Evolutionary conservation across 805 yeast genomes (phyloP), one percentile per base, ranked within the genome.

Genomic region (Maudiozyma turicensis): DNA sequence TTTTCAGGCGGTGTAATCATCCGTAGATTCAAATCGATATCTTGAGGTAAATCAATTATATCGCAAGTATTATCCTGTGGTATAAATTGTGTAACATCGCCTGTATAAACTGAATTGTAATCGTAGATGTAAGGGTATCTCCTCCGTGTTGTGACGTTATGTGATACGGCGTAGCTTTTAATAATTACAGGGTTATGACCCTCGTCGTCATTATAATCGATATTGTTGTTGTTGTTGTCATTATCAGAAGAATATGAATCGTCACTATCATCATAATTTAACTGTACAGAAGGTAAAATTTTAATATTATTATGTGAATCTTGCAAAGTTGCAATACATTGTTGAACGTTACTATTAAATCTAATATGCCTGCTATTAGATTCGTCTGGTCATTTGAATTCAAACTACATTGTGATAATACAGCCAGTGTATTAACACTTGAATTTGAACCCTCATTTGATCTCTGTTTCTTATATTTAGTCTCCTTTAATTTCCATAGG

Each of bases 61-160:
- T 63, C 66, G 32, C 62, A 58, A 30, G 58, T 56, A n/a, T 29
- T 10, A 46, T 58, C 59, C 26, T 54, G 59, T 15, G 67, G 63
- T 44, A 65, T 51, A 34, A 60, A 62, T 15, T 49, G 54, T 13
- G 67, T 61, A 4, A 64, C 62, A 49, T 77, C 78, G n/a, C 70
- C 72, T 2, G 77, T 77, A 61, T 82, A 84, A 29, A 85, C 91
- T 0, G 88, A 74, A 60, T 85, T 85, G 64, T 85, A 85, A 64
- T 85, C 90, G 61, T 85, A 85, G 66, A 77, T 77, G 67, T 82
- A 82, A 59, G 83, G 86, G 58, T 80, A 82, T 13, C 88, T 88
- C 64, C 88, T 74, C 56, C 74, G 74, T 37, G 85, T 80, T 54
- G 76, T 77, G 37, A 82, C 81, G 58, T 84, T 82, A 66, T 85